Evolutionary conservation across 805 yeast species (phyloP), one percentile per base, ranked within the genome.

Genomic region (Cyberlindnera sargentensis): DNA sequence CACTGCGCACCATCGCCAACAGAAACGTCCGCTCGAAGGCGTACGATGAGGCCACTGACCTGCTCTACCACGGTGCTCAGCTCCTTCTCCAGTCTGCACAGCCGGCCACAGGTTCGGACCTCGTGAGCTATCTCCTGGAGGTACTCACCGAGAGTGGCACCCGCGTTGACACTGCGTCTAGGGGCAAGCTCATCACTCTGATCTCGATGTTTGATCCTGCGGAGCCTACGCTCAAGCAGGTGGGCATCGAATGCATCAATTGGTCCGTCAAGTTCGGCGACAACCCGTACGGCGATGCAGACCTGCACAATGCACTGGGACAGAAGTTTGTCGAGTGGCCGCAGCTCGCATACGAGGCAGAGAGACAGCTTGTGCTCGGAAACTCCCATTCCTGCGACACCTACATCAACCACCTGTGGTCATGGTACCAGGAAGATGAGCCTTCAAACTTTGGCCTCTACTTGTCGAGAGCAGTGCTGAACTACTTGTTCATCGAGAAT

Each of bases 1-100:
- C 96, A 0, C 72, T 93, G 41, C 72, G 96, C 57, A 88, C 98
- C 5, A 84, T 91, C 42, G 85, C 86, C 35, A 89, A 89, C 52
- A 73, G 99, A 58, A 84, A 85, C 57, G 82, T 84, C 36, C 78
- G 85, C 49, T 60, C 80, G 25, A 78, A 78, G 47, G 78, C 82
- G 46, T 86, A 74, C 60, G 67, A 64, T 3, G 82, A 83, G 34
- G 95, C 97, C 8, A 72, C 78, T 41, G 89, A 84, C 39, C 66
- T 89, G 44, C 70, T 91, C 30, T 77, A 78, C 53, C 79, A 80
- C 51, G 90, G 91, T 35, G 75, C 95, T 0, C 66, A 76, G 47
- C 76, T 82, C 23, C 72, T 91, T 44, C 68, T 86, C 35, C 73
- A 76, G 43, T 83, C 83, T 44, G 70, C 76, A 39, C 89, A 87